phyloP scores from a whole-genome alignment of 495 filamentous ascomycete species.

The Penicillium ochrochloron region DNA sequence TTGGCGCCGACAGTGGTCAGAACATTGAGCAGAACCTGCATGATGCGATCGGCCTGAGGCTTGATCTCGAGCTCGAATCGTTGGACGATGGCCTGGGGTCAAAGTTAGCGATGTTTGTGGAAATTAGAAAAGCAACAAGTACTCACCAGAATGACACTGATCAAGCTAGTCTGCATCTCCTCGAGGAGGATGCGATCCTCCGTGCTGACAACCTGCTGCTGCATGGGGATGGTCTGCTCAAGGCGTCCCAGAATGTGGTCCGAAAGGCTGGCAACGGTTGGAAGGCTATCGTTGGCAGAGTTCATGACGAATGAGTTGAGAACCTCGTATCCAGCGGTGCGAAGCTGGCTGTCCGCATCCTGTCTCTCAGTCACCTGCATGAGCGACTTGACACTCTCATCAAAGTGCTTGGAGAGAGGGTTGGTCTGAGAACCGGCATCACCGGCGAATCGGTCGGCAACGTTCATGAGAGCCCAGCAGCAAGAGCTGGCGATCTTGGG shows the following conservation, averaged over 20 bases:
- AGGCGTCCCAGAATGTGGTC: slow-evolving; percentile 86
- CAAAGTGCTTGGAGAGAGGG: slow-evolving; percentile 87
- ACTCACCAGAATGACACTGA: slow-evolving; percentile 72
- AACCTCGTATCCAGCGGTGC: slow-evolving; percentile 98
- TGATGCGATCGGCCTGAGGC: slow-evolving; percentile 90
- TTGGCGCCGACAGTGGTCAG: slow-evolving; percentile 78
- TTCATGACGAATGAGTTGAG: slow-evolving; percentile 91
- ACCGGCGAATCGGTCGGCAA: slow-evolving; percentile 91
- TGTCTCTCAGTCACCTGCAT: slow-evolving; percentile 80
- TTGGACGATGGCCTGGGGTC: slow-evolving; percentile 73
- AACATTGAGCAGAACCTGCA: slow-evolving; percentile 82
- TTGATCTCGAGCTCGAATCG: slow-evolving; percentile 89
- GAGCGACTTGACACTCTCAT: slow-evolving; percentile 85
- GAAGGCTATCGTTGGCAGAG: slow-evolving; percentile 82
- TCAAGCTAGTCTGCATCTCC: slow-evolving; percentile 96
- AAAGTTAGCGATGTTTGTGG: neutral
- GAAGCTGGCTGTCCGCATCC: slow-evolving; percentile 88
- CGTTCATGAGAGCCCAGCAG: slow-evolving; percentile 99
- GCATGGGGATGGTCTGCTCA: slow-evolving; percentile 88
- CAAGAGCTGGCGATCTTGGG: slow-evolving; percentile 97
- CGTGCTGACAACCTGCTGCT: slow-evolving; percentile 91
- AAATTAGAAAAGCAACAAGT: slow-evolving; percentile 22
- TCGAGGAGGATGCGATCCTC: slow-evolving; percentile 94
- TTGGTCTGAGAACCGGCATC: slow-evolving; percentile 78
- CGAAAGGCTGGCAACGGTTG: slow-evolving; percentile 77